Base-by-base conservation (phyloP, 495 filamentous ascomycete species). In the Diplogelasinospora grovesii region DNA sequence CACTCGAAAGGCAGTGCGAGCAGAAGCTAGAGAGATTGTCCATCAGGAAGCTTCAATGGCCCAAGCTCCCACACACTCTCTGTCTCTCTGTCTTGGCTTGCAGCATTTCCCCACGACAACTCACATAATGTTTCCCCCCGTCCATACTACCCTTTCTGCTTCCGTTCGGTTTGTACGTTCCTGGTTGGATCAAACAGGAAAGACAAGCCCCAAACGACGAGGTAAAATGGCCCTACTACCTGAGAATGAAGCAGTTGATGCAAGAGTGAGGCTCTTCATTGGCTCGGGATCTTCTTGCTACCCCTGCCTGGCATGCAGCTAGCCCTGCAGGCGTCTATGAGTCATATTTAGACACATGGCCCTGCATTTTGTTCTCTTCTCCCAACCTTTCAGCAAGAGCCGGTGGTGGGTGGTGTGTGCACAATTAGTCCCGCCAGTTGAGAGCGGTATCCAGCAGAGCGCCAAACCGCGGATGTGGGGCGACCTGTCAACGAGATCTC, bases 321-420 rank as follows among this genome's bases (percentile, higher is more conserved):
- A 46, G 49, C 47, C 45, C 30, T 52, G 46, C 42, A 47, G 49
- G 50, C 57, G 46, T 50, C 43, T 57, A 53, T 58, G 52, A 59
- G 43, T 61, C 49, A 54, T 48, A 46, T 50, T 50, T 48, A 50
- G 53, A 57, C 53, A 57, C 48, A 53, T 57, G 53, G 56, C 39
- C 41, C 41, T 39, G 49, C 46, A 40, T 30, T 8, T 35, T 16
- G 16, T 26, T 19, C 29, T 19, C 8, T 35, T 4, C 8, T 18
- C 34, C 34, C 34, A 10, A 3, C 8, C 2, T 27, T 27, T 8
- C 24, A 38, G 35, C 9, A 30, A 27, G 20, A 39, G 22, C 36
- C 21, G 24, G n/a, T n/a, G n/a, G n/a, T n/a, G n/a, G n/a, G n/a
- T n/a, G n/a, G n/a, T n/a, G n/a, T n/a, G n/a, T n/a, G n/a, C n/a